Percentiles rank a stretch among this genome's conserved stretches.
phyloP scores from a whole-genome alignment of 257 asterid genomes.

The Solanum megistacrolobum region DNA sequence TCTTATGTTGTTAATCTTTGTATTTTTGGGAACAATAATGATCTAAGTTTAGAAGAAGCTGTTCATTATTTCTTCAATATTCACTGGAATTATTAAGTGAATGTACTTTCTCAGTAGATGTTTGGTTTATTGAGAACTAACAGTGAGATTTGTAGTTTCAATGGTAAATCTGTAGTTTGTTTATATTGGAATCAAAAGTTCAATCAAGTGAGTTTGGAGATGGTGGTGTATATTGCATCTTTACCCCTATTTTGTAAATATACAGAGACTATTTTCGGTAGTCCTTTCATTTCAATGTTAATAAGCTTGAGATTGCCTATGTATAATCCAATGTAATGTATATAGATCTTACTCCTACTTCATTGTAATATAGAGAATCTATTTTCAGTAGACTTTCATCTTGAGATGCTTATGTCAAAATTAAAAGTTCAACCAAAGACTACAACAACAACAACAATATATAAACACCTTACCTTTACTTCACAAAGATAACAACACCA shows the following conservation, averaged over 20 bases:
- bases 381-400: too few relatives aligned
- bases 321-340: background rate
- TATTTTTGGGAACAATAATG: background rate
- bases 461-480: too few relatives aligned
- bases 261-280: background rate
- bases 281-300: too few relatives aligned
- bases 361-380: too few relatives aligned
- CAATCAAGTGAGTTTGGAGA: background rate
- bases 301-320: background rate
- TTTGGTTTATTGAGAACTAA: background rate
- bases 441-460: background rate
- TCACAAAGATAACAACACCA: too few relatives aligned
- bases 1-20: background rate
- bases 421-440: background rate
- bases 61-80: background rate
- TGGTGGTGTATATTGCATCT: background rate
- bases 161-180: background rate
- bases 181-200: background rate
- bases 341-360: too few relatives aligned
- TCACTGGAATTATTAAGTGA: background rate
- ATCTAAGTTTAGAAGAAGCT: background rate
- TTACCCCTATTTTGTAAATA: background rate
- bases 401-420: background rate
- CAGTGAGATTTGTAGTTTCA: background rate
- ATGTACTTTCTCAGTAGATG: background rate